A percentile compares a stretch with the other conserved stretches of the same genome.
phyloP scores from a whole-genome alignment of 2,329 filamentous ascomycete genomes.

The Claviceps spartinae region DNA sequence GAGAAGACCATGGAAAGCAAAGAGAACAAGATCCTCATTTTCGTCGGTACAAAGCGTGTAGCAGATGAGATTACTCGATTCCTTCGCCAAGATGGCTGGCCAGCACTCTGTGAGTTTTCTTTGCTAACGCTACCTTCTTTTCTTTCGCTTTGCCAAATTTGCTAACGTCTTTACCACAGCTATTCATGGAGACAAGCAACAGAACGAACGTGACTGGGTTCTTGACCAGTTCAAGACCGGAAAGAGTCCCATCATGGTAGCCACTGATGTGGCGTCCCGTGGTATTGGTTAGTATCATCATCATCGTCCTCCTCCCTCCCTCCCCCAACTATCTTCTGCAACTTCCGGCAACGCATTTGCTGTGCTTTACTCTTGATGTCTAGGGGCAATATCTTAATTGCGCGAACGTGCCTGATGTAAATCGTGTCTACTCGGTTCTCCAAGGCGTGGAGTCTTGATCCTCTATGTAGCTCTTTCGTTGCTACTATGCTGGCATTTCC shows the following conservation, averaged over 20 bases:
- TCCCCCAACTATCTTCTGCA: constrained; percentile 35
- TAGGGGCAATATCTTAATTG: constrained; percentile 70
- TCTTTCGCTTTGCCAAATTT: constrained; percentile 23
- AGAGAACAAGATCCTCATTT: constrained; percentile 88
- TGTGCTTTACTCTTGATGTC: constrained; percentile 84
- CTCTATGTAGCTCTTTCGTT: constrained; percentile 29
- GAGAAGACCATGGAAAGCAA: constrained; percentile 98
- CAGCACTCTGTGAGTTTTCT: constrained; percentile 66
- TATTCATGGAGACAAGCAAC: constrained; percentile 98
- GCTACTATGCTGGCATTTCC: constrained; percentile 67
- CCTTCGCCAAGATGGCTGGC: constrained; percentile 95
- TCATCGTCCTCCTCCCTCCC: neutral
- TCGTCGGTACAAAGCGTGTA: constrained; percentile 86
- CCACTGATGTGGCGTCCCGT: constrained; percentile 98
- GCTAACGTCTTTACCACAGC: constrained; percentile 35
- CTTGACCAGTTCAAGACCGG: constrained; percentile 98
- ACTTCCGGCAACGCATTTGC: constrained; percentile 45
- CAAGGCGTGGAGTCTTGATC: constrained; percentile 72
- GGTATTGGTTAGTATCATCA: constrained; percentile 94
- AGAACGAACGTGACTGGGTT: constrained; percentile 99
- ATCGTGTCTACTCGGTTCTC: constrained; percentile 70
- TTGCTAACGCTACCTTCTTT: constrained; percentile 13
- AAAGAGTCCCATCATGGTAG: constrained; percentile 99
- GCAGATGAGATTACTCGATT: constrained; percentile 96
- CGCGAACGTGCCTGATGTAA: constrained; percentile 85